Evolutionary conservation across 805 yeast species (phyloP).

Genomic region (Danielia reshetovae): DNA sequence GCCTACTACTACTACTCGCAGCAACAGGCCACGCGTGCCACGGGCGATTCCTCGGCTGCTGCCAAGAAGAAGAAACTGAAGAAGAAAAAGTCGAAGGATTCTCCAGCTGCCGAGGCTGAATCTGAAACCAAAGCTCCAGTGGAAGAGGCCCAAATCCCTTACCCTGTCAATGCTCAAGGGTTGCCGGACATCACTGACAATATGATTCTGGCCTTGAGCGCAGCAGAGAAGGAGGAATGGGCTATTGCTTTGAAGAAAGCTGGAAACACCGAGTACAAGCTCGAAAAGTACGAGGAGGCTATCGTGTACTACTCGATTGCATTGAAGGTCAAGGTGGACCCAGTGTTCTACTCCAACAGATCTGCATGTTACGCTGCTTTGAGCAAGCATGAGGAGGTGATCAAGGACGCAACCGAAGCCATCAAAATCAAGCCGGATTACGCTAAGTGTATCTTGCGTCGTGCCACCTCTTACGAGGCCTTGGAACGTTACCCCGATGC

Average conservation of each 20-base stretch:
- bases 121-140: constrained; percentile 18
- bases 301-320: constrained; percentile 78
- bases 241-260: constrained; percentile 80
- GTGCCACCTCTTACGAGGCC: constrained; percentile 89
- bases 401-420: constrained; percentile 85
- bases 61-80: constrained; percentile 33
- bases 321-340: constrained; percentile 68
- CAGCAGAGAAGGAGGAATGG: constrained; percentile 54
- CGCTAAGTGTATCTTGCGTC: constrained; percentile 85
- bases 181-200: constrained; percentile 55
- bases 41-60: constrained; percentile 16
- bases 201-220: constrained; percentile 40
- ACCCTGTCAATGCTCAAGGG: constrained; percentile 55
- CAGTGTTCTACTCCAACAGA: constrained; percentile 90
- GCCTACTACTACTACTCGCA: constrained; percentile 49
- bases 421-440: constrained; percentile 84
- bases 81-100: constrained; percentile 40
- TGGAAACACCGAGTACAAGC: constrained; percentile 78
- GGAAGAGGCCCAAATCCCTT: constrained; percentile 22
- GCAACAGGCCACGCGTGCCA: constrained; percentile 16
- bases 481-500: constrained; percentile 78
- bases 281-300: constrained; percentile 69
- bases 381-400: constrained; percentile 74
- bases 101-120: constrained; percentile 27
- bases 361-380: constrained; percentile 92